Percentiles rank a stretch among this genome's conserved stretches.
Evolutionary conservation across 1,284 basidiomycete species (phyloP).

Genomic region (Moesziomyces parantarcticus): DNA sequence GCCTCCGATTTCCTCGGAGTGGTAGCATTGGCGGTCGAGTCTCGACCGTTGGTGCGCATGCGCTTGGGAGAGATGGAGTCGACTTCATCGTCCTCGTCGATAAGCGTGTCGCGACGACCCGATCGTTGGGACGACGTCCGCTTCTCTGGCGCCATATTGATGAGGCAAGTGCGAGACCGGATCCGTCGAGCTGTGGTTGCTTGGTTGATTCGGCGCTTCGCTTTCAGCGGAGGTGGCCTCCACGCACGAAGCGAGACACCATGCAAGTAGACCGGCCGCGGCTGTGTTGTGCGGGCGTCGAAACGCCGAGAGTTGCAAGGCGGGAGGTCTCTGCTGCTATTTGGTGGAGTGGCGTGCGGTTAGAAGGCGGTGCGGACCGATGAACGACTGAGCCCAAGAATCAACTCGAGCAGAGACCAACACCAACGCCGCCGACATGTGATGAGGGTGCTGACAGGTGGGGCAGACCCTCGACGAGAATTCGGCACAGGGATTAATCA

Average conservation of each 20-base stretch:
- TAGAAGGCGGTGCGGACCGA: neutral
- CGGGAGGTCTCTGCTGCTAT: no score
- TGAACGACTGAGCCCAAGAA: neutral
- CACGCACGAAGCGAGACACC: neutral
- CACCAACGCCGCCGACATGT: no score
- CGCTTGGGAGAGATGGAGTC: slow-evolving; percentile 34
- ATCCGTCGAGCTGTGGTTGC: neutral
- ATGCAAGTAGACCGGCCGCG: neutral
- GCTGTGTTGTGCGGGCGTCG: neutral
- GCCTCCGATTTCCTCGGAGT: slow-evolving; percentile 6
- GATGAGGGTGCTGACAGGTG: no score
- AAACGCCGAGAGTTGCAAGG: neutral
- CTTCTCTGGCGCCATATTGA: slow-evolving; percentile 32
- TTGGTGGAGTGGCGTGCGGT: neutral
- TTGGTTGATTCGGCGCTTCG: neutral
- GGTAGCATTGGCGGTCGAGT: neutral
- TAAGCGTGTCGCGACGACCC: slow-evolving; percentile 11
- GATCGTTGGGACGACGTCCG: slow-evolving; percentile 8
- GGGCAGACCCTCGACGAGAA: no score
- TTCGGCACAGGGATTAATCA: no score
- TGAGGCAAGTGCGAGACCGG: neutral
- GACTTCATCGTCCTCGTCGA: slow-evolving; percentile 26
- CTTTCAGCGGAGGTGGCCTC: neutral
- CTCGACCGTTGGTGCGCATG: slow-evolving; percentile 13
- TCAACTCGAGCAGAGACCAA: neutral